A percentile compares a stretch with the other conserved stretches of the same genome.
Conservation (phyloP, 768 basidiomycete genomes). For the Boletus edulis region DNA sequence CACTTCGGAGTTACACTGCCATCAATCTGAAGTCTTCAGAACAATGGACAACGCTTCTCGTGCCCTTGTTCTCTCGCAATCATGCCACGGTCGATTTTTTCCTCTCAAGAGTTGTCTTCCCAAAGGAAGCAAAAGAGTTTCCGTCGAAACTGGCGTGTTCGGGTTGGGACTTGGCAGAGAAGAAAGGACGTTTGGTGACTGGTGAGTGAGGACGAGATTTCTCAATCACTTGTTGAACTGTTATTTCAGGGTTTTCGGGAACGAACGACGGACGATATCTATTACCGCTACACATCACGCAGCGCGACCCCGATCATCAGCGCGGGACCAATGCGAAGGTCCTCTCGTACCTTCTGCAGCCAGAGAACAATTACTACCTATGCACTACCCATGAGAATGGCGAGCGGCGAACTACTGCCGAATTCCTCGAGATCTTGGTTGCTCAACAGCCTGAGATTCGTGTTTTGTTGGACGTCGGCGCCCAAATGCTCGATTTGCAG, state of each 20-base stretch:
- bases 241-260: slow-evolving; percentile 43
- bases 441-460: slow-evolving; percentile 34
- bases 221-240: not conserved
- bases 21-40: slow-evolving; percentile 42
- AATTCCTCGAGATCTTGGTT: slow-evolving; percentile 33
- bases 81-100: slow-evolving; percentile 45
- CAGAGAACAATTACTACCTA: slow-evolving; percentile 40
- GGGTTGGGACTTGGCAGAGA: slow-evolving; percentile 52
- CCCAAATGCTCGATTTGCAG: slow-evolving; percentile 49
- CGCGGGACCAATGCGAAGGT: no score
- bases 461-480: slow-evolving; percentile 53
- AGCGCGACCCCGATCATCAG: no score
- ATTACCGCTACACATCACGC: slow-evolving; percentile 14
- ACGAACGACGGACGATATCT: slow-evolving; percentile 48
- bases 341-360: slow-evolving; percentile 15
- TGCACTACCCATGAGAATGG: slow-evolving; percentile 12
- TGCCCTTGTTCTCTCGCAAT: slow-evolving; percentile 37
- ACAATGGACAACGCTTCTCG: slow-evolving; percentile 27
- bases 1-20: slow-evolving; percentile 33
- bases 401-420: slow-evolving; percentile 6
- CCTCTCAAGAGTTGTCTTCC: slow-evolving; percentile 46
- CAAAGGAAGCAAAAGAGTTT: slow-evolving; percentile 49
- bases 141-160: slow-evolving; percentile 44
- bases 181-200: slow-evolving; percentile 16
- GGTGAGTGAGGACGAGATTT: not conserved